Evolutionary conservation across 1,139 yeast genomes (phyloP).

Genomic region (Pichia sp.): DNA sequence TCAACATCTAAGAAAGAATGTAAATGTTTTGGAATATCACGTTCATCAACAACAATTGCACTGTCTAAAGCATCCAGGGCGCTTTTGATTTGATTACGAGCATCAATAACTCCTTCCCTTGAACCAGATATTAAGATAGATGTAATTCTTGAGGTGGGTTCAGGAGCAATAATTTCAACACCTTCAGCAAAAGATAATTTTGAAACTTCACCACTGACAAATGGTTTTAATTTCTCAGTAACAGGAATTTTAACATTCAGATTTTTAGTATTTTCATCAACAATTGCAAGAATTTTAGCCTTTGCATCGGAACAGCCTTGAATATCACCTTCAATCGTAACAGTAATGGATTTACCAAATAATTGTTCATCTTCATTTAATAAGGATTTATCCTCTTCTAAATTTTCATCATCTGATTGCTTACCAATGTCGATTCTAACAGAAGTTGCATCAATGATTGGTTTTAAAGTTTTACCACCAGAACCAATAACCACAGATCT

Average conservation of each 20-base stretch:
- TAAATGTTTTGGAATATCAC: constrained; percentile 42
- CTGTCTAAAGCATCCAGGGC: constrained; percentile 42
- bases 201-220: constrained; percentile 37
- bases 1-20: constrained; percentile 41
- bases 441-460: constrained; percentile 64
- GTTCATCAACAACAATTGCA: constrained; percentile 35
- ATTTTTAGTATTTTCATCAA: constrained; percentile 64
- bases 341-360: constrained; percentile 49
- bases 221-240: constrained; percentile 44
- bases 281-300: constrained; percentile 61
- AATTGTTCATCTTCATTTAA: constrained; percentile 38
- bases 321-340: constrained; percentile 75
- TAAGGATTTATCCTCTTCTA: constrained; percentile 20
- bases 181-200: constrained; percentile 27
- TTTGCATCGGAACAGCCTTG: constrained; percentile 79
- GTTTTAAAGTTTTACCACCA: constrained; percentile 76
- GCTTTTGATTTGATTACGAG: constrained; percentile 42
- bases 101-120: constrained; percentile 49
- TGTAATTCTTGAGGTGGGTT: constrained; percentile 23
- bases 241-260: constrained; percentile 45
- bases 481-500: constrained; percentile 85
- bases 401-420: constrained; percentile 2
- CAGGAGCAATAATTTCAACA: constrained; percentile 33
- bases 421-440: constrained; percentile 71
- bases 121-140: constrained; percentile 52